Conservation (phyloP, 768 basidiomycete genomes). For the Naganishia onofrii region DNA sequence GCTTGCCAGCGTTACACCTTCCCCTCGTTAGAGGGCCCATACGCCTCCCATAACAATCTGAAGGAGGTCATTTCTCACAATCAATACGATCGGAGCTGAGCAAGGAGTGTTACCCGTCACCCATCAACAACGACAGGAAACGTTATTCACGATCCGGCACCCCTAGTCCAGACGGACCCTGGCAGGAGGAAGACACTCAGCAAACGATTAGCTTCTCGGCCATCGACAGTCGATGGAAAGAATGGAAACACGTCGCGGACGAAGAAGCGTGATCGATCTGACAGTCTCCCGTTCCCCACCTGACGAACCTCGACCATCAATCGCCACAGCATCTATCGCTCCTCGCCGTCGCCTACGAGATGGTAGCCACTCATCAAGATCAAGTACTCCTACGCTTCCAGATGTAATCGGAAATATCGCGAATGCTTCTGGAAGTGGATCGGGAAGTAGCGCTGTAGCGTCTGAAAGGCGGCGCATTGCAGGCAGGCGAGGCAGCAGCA, state of each 20-base stretch:
- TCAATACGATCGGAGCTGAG: too few species aligned
- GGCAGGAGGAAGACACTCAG: too few species aligned
- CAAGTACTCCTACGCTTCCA: conserved; percentile 11
- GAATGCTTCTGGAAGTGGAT: not conserved
- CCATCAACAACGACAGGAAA: too few species aligned
- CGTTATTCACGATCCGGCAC: too few species aligned
- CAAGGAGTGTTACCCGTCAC: too few species aligned
- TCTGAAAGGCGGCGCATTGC: not conserved
- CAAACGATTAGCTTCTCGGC: too few species aligned
- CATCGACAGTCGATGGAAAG: not conserved
- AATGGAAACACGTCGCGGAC: conserved; percentile 16
- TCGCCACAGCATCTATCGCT: conserved; percentile 20
- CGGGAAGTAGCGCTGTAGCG: not conserved
- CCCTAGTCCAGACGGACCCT: too few species aligned
- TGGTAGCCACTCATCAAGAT: conserved; percentile 23
- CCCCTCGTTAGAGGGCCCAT: too few species aligned
- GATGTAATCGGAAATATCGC: not conserved
- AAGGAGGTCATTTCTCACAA: too few species aligned
- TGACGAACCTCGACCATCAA: conserved; percentile 28
- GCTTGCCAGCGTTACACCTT: too few species aligned
- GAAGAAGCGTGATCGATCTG: conserved; percentile 29
- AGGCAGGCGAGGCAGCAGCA: not conserved
- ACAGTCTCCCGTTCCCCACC: conserved; percentile 24
- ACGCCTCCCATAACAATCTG: too few species aligned
- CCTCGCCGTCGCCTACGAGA: conserved; percentile 26